Evolutionary conservation across 345 rosid species (phyloP), one percentile per base, ranked within the genome.

Genomic region (Syzygium grande): DNA sequence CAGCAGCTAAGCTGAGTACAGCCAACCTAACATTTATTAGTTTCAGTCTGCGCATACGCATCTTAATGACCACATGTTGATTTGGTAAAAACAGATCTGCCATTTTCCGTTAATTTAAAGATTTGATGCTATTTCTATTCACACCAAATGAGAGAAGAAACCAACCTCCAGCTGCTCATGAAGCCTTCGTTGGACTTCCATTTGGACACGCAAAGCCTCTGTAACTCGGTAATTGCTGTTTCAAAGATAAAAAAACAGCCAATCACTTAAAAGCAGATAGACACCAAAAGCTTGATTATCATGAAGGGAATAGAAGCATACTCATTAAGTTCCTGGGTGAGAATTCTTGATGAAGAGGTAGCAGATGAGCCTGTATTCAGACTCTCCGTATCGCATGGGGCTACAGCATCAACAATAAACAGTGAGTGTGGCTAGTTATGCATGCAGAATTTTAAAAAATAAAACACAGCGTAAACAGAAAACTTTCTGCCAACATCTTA

Each of bases 151-250:
- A 73, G 49, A 51, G 65, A 52, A 84, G 87, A 88, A 83, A 89
- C 94, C 86, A 89, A 96, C 99, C 99, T 97, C 99, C 87, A 97
- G 91, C 89, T 97, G 98, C 90, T 97, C 99, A 73, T 96, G 99
- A 80, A 97, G 92, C 92, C 97, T 94, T 88, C 98, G 89, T 89
- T 97, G 99, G 85, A 97, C 98, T 95, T 97, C 99, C 99, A 97
- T 96, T 91, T 97, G 99, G 11, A 94, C 96, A 86, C 98, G 92
- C 89, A 97, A 90, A 87, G 99, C 99, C 93, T 97, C 99, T 11
- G 96, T 96, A 34, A 97, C 99, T 92, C 94, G 96, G 90, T 88
- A 94, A 88, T 98, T 95, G 85, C 99, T 96, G 93, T 85, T 88
- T 87, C 91, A 86, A 86, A 88, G 88, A 91, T 65, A 54, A 16